These are phyloP conservation scores for Hanseniaspora hatyaiensis DNA, from an alignment of 805 yeast species.

Conservation along the genomic window DNA sequence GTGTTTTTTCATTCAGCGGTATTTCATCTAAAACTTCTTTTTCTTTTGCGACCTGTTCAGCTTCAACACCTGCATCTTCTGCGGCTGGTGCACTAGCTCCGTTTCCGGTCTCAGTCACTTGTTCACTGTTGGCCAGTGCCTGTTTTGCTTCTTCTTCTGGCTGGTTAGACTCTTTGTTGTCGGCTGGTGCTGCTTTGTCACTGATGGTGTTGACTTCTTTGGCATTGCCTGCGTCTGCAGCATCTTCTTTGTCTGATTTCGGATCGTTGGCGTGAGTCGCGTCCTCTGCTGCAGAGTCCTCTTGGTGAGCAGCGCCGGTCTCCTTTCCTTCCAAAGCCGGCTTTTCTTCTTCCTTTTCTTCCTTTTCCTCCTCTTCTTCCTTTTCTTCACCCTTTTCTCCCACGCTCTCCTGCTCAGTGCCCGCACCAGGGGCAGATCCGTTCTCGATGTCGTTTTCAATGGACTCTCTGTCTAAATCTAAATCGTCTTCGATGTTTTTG, in stretches of 20 bases:
- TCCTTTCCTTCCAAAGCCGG: conserved; percentile 6
- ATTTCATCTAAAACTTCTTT: conserved; percentile 5
- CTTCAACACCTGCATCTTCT: background rate
- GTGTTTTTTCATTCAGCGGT: background rate
- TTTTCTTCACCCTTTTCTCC: background rate
- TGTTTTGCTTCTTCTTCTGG: too few relatives aligned
- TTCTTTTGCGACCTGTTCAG: background rate
- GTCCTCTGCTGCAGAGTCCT: too few relatives aligned
- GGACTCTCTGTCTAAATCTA: conserved; percentile 1
- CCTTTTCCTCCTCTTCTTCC: background rate
- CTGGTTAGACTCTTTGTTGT: too few relatives aligned
- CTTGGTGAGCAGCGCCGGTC: too few relatives aligned
- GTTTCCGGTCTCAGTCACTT: too few relatives aligned
- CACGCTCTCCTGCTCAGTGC: background rate
- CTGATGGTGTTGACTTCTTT: too few relatives aligned
- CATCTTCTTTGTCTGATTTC: conserved; percentile 1
- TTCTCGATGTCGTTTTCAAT: background rate
- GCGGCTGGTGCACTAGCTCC: too few relatives aligned
- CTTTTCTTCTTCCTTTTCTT: conserved; percentile 9
- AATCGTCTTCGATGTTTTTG: conserved; percentile 1
- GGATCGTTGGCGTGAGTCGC: too few relatives aligned
- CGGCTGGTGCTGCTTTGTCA: too few relatives aligned
- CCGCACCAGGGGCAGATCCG: too few relatives aligned
- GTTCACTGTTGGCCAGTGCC: too few relatives aligned
- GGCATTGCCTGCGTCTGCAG: conserved; percentile 5